phyloP scores from a whole-genome alignment of 139 green algal species.

The Tetraselmis striata region DNA sequence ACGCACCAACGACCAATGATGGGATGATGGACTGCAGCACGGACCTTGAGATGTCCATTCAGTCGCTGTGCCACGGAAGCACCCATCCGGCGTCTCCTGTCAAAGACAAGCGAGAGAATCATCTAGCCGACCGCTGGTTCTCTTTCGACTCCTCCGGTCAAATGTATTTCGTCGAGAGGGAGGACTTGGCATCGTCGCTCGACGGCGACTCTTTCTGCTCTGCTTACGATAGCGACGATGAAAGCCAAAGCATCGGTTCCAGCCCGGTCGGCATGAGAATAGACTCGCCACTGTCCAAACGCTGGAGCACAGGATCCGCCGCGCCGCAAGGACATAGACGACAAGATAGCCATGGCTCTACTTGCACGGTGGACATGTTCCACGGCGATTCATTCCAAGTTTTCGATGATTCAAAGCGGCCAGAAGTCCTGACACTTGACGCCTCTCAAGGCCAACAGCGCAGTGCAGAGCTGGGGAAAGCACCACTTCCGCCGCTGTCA shows the following conservation, averaged over 20 bases:
- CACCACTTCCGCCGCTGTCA: background rate
- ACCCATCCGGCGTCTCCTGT: background rate
- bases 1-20: background rate
- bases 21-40: background rate
- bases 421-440: too few species aligned
- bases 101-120: background rate
- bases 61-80: background rate
- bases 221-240: background rate
- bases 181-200: background rate
- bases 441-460: too few species aligned
- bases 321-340: background rate
- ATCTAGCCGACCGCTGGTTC: background rate
- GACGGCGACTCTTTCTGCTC: background rate
- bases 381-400: background rate
- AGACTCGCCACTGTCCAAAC: too few species aligned
- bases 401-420: too few species aligned
- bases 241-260: too few species aligned
- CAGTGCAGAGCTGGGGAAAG: too few species aligned
- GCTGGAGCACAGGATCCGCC: too few species aligned
- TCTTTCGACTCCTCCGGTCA: background rate
- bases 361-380: background rate
- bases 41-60: background rate
- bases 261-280: too few species aligned
- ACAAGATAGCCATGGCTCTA: background rate
- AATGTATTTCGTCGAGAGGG: background rate